phyloP scores from a whole-genome alignment of 352 stramenopile genomes.

The Globisporangium echinulatum region DNA sequence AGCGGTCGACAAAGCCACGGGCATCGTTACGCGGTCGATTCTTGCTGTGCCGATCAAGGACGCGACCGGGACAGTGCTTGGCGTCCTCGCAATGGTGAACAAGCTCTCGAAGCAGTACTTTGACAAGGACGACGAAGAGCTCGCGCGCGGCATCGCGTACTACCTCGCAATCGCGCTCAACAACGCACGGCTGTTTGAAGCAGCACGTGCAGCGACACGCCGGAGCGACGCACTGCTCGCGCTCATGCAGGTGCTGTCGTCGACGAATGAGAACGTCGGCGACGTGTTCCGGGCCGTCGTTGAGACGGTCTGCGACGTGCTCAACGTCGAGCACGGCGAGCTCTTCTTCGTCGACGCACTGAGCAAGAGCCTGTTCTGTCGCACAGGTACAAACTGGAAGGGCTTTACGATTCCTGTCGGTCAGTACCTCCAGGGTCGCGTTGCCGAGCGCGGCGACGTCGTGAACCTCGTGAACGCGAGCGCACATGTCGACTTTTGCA shows the following conservation, averaged over 20 bases:
- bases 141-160: slow-evolving; percentile 54
- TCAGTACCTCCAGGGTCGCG: slow-evolving; percentile 60
- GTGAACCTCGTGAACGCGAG: slow-evolving; percentile 52
- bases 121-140: slow-evolving; percentile 60
- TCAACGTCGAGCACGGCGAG: slow-evolving; percentile 53
- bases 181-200: slow-evolving; percentile 58
- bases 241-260: slow-evolving; percentile 50
- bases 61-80: slow-evolving; percentile 50
- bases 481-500: slow-evolving; percentile 61
- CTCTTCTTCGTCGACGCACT: slow-evolving; percentile 79
- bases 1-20: slow-evolving; percentile 47
- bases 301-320: slow-evolving; percentile 39
- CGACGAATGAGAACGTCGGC: slow-evolving; percentile 37
- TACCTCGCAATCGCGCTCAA: slow-evolving; percentile 64
- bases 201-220: slow-evolving; percentile 41
- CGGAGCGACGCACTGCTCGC: slow-evolving; percentile 63
- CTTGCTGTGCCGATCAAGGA: slow-evolving; percentile 81
- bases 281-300: slow-evolving; percentile 37
- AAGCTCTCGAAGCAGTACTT: slow-evolving; percentile 68
- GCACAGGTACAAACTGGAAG: slow-evolving; percentile 57
- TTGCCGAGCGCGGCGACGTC: slow-evolving; percentile 52
- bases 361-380: slow-evolving; percentile 57
- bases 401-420: slow-evolving; percentile 62
- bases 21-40: slow-evolving; percentile 66
- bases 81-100: slow-evolving; percentile 61